phyloP scores from a whole-genome alignment of 2,329 filamentous ascomycete genomes.

The Dothideomycetidae sp. region DNA sequence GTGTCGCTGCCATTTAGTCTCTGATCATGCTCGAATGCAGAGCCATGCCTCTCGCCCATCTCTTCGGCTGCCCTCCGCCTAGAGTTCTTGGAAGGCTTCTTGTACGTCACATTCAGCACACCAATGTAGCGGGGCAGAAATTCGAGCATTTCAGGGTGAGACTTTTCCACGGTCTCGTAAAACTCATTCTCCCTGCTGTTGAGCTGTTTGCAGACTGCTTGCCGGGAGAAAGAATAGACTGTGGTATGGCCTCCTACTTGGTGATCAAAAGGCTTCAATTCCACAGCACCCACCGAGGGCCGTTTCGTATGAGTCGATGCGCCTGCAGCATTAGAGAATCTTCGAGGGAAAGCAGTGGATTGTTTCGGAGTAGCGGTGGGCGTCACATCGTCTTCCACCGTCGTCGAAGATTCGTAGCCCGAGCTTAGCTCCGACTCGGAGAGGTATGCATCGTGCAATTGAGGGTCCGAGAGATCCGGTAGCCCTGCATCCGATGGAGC shows the following conservation, averaged over 20 bases:
- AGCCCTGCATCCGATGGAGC: constrained; percentile 25
- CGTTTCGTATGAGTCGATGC: constrained; percentile 20
- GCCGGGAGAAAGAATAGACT: constrained; percentile 85
- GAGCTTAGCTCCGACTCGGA: constrained; percentile 28
- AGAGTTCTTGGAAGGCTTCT: constrained; percentile 57
- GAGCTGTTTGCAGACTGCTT: constrained; percentile 93
- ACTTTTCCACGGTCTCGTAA: constrained; percentile 86
- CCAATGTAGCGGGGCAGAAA: constrained; percentile 96
- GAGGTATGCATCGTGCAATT: constrained; percentile 12
- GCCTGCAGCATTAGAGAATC: constrained; percentile 2
- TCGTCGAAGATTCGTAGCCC: constrained; percentile 23
- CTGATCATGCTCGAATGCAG: constrained; percentile 14
- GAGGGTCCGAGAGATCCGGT: constrained; percentile 15
- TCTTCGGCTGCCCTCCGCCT: constrained; percentile 25
- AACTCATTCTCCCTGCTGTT: constrained; percentile 98
- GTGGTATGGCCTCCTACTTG: constrained; percentile 96
- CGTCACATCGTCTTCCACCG: constrained; percentile 35
- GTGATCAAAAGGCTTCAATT: constrained; percentile 91
- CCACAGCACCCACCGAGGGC: constrained; percentile 71
- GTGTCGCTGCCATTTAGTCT: constrained; percentile 16
- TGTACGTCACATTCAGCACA: constrained; percentile 89
- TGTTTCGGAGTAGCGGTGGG: constrained; percentile 31
- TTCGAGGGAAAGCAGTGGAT: background rate
- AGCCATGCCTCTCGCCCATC: constrained; percentile 16
- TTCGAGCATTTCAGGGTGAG: constrained; percentile 75